Base-by-base conservation (phyloP, 2,329 filamentous ascomycete species). In the Fusarium vanettenii region DNA sequence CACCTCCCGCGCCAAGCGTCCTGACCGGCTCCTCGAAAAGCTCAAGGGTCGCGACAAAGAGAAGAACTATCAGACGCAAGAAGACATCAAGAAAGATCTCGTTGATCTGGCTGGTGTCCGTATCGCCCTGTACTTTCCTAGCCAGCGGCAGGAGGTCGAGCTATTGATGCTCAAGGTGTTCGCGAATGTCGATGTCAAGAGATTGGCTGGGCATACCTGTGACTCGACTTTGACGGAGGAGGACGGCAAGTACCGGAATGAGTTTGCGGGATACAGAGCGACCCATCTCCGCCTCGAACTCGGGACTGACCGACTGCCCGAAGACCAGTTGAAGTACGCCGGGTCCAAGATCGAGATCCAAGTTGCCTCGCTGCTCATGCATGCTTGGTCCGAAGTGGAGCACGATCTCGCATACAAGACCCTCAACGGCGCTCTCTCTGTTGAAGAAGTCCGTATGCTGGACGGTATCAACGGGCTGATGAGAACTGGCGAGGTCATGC, bases 341-440 rank as follows among this genome's bases (percentile, higher is more conserved):
- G 6, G 20, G 11, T 29, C 13, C 61, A 64, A 14, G 60, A 60
- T 68, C n/a, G 66, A 68, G 25, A 59, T 68, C 29, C 66, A 68
- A 31, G 41, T 68, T 5, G 66, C 35, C 4, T 57, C 60, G 13
- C 60, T 68, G 20, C 29, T 68, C 14, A 68, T 68, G 66, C 61
- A 68, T 9, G 60, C 60, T 13, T 68, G 66, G 66, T 68, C 66
- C 3, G 66, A 68, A 22, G 60, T 68, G 18, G 35, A 65, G 5
- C 66, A 68, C 20, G 66, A 65, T n/a, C 43, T 65, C 4, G 41
- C 31, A 3, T 68, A 68, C 31, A 68, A 68, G n/a, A 56, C 66
- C 14, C 52, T 63, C 20, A 50, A 63, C n/a, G 59, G 45, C 6
- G 33, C 10, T 13, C 37, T 61, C 27, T 67, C 65, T 29, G 56